phyloP scores from a whole-genome alignment of 257 asterid genomes.

The Solanum pimpinellifolium region DNA sequence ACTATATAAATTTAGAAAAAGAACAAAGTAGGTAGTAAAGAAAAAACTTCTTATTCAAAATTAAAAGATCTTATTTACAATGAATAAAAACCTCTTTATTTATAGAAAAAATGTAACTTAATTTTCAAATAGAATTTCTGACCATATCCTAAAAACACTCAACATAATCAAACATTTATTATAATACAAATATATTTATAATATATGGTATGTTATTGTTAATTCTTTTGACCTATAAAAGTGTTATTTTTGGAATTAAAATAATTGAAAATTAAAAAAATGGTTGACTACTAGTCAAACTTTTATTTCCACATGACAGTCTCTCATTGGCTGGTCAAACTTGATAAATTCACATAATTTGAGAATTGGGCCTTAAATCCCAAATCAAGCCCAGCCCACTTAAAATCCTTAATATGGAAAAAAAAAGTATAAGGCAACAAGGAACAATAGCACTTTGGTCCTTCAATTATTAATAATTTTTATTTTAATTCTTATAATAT shows the following conservation, averaged over 20 bases:
- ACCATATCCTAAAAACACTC: no score
- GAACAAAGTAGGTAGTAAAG: no score
- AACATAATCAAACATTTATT: no score
- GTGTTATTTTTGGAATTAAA: not conserved
- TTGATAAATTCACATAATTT: not conserved
- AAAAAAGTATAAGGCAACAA: not conserved
- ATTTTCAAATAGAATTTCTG: no score
- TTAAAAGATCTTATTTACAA: no score
- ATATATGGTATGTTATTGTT: not conserved
- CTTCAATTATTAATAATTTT: not conserved
- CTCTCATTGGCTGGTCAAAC: constrained; percentile 9
- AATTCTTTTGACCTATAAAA: not conserved
- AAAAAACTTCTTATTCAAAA: no score
- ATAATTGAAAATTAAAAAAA: not conserved
- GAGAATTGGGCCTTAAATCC: not conserved
- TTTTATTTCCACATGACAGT: not conserved
- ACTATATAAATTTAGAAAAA: no score
- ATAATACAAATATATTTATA: no score
- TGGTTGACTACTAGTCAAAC: not conserved
- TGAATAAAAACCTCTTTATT: no score
- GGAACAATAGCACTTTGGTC: not conserved
- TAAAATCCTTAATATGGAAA: not conserved
- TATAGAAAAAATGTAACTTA: no score
- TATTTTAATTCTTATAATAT: not conserved
- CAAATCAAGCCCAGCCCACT: not conserved